Base-by-base conservation (phyloP, 805 yeast genomes). In the Ogataea nakhonphanomensis region DNA sequence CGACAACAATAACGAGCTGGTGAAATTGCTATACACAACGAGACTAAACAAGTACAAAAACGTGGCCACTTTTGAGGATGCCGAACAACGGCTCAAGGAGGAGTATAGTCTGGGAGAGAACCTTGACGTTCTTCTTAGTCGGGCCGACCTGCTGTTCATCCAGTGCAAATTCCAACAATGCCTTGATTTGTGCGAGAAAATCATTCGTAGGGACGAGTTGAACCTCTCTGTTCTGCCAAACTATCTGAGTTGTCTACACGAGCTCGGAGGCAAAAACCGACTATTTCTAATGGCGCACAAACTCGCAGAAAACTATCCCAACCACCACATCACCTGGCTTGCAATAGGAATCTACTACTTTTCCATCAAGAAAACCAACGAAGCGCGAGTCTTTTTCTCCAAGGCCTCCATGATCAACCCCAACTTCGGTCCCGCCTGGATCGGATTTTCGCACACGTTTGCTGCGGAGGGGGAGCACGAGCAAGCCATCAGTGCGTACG, bases 401-500 rank as follows among this genome's bases (percentile, higher is more conserved):
- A 89, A 87, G 58, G 90, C 97, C 0, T 87, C 97, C 1, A 71
- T 89, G 50, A 62, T 90, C 45, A 84, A 88, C 54, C 95, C 99
- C 3, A 85, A 81, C 50, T 89, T 86, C 65, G 95, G 93, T 0
- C 91, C 86, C 37, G 95, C 98, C 1, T 93, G 99, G 99, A 80
- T 93, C 25, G 99, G 97, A 2, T 93, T 93, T 66, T 98, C 98
- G 1, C 98, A 91, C 56, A 90, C 98, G 0, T 93, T 90, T 74
- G 96, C 96, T 0, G 82, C 86, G 3, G 99, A 93, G 60, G 95
- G 96, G n/a, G 99, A 93, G 62, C 97, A 93, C 60, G 99, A 93
- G 60, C 98, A 93, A 62, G 98, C 98, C 1, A 84, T 93, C 15
- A 84, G 96, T 41, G 98, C 98, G 0, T 93, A 90, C 62, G 90